phyloP scores from a whole-genome alignment of 768 basidiomycete species.

The Tulasnella sp. region DNA sequence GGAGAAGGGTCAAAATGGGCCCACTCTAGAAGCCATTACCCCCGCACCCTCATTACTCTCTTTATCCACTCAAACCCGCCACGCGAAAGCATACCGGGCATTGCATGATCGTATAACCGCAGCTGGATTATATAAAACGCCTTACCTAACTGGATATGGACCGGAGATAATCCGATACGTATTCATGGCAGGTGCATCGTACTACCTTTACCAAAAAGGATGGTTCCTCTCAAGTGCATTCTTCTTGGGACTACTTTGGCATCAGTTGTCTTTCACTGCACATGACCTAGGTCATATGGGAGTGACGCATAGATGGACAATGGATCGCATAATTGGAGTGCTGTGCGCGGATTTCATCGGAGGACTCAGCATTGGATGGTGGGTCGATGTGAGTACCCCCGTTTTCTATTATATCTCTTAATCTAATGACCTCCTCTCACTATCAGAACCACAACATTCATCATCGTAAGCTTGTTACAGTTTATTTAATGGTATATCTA shows the following conservation, averaged over 20 bases:
- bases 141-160: conserved; percentile 76
- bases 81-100: conserved; percentile 65
- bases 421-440: background rate
- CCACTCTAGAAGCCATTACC: conserved; percentile 7
- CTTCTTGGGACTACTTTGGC: conserved; percentile 82
- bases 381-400: conserved; percentile 71
- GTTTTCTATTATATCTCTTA: background rate
- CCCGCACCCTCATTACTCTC: conserved; percentile 34
- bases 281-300: conserved; percentile 96
- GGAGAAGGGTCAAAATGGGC: conserved; percentile 23
- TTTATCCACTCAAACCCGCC: conserved; percentile 39
- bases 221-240: conserved; percentile 67
- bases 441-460: conserved; percentile 74
- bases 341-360: conserved; percentile 76
- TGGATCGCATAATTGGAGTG: conserved; percentile 69
- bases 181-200: conserved; percentile 45
- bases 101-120: conserved; percentile 61
- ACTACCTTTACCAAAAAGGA: conserved; percentile 43
- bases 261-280: conserved; percentile 82
- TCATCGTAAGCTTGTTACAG: conserved; percentile 52
- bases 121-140: conserved; percentile 77
- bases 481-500: conserved; percentile 7
- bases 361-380: conserved; percentile 93
- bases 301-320: conserved; percentile 74
- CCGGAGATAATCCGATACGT: conserved; percentile 73